Evolutionary conservation across 345 rosid species (phyloP).

Genomic region (Lepidium aucheri): DNA sequence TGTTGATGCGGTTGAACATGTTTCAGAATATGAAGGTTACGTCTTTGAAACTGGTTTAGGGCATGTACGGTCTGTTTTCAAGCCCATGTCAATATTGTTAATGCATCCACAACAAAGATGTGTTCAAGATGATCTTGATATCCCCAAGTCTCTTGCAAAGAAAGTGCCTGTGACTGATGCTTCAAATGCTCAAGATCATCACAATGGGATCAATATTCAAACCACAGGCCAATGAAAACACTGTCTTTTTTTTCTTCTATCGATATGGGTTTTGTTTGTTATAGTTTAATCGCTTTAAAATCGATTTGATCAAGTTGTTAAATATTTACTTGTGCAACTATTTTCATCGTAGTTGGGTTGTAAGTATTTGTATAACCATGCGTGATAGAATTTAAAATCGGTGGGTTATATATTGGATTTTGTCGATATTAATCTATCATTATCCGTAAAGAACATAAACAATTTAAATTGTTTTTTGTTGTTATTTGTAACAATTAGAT

Average conservation of each 20-base stretch:
- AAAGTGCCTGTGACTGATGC: slow-evolving; percentile 46
- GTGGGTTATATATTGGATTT: no score
- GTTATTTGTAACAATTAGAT: no score
- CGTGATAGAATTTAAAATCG: no score
- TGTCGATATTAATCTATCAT: no score
- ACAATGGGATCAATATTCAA: slow-evolving; percentile 15
- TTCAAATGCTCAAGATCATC: slow-evolving; percentile 41
- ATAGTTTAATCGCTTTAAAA: no score
- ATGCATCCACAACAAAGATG: slow-evolving; percentile 88
- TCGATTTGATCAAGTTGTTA: no score
- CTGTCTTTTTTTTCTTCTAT: not conserved
- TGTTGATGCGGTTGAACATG: slow-evolving; percentile 68
- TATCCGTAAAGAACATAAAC: no score
- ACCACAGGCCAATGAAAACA: slow-evolving; percentile 43
- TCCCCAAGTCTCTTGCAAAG: slow-evolving; percentile 70
- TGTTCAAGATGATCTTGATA: slow-evolving; percentile 60
- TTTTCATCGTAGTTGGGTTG: no score
- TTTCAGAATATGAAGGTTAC: slow-evolving; percentile 82
- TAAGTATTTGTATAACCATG: no score
- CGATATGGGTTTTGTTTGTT: no score
- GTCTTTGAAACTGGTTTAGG: slow-evolving; percentile 80
- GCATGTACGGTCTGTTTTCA: slow-evolving; percentile 50
- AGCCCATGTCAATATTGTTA: slow-evolving; percentile 56
- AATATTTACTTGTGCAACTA: no score
- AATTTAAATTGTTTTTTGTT: no score